Evolutionary conservation across 768 basidiomycete species (phyloP).

Genomic region (Lactarius quietus): DNA sequence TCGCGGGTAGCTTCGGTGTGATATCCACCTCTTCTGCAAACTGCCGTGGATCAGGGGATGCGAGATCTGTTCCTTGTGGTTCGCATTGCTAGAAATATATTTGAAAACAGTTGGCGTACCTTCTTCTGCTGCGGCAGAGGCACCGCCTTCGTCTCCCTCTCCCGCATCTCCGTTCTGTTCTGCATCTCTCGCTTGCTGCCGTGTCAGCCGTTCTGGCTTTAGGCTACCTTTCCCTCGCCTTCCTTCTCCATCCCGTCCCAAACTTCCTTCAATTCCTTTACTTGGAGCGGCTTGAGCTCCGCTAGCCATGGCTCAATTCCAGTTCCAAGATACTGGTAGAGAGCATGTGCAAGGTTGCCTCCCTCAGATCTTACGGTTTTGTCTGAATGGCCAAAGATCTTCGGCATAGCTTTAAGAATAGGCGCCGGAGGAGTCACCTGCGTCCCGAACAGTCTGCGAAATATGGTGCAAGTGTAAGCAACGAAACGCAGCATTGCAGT

Average conservation of each 20-base stretch:
- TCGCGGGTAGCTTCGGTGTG: constrained; percentile 66
- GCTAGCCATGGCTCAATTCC: constrained; percentile 80
- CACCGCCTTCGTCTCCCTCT: constrained; percentile 37
- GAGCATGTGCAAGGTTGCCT: constrained; percentile 59
- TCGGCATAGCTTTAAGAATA: constrained; percentile 83
- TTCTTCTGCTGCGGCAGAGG: constrained; percentile 37
- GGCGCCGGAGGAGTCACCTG: constrained; percentile 70
- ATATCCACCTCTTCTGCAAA: constrained; percentile 83
- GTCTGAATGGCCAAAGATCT: constrained; percentile 93
- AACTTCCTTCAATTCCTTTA: constrained; percentile 90
- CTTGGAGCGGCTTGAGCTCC: constrained; percentile 95
- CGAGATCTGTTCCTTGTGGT: constrained; percentile 39
- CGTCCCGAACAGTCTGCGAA: constrained; percentile 69
- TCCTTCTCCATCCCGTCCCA: constrained; percentile 82
- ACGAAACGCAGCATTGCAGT: neutral
- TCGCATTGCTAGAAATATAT: constrained; percentile 9
- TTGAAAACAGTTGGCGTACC: constrained; percentile 37
- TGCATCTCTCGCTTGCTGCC: constrained; percentile 68
- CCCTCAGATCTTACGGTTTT: constrained; percentile 96
- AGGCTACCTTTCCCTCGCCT: constrained; percentile 79
- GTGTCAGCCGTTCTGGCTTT: constrained; percentile 76
- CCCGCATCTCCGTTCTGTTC: constrained; percentile 42
- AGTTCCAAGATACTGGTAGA: constrained; percentile 82
- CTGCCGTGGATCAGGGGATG: constrained; percentile 68
- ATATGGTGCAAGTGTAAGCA: neutral